These are phyloP conservation scores for Xylaria sp. DNA, from an alignment of 2,329 filamentous ascomycete genomes.

Conservation along the genomic window DNA sequence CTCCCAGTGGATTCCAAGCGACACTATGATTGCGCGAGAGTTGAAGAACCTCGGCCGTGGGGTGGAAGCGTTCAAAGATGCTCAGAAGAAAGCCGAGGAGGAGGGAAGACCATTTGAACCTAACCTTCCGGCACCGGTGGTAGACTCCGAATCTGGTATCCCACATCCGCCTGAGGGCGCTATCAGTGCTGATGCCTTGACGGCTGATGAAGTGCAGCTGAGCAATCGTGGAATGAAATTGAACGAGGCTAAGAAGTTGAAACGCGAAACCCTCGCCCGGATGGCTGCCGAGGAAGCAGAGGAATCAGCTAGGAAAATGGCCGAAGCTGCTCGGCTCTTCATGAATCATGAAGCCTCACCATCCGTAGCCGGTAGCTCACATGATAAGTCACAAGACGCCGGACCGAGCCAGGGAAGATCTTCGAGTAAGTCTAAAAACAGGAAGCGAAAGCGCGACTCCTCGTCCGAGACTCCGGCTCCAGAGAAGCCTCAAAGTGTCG, in stretches of 20 bases:
- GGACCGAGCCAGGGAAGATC: constrained; percentile 47
- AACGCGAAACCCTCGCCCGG: constrained; percentile 72
- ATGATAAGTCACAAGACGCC: constrained; percentile 49
- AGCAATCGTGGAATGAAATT: constrained; percentile 81
- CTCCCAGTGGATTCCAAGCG: constrained; percentile 83
- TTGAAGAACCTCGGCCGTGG: constrained; percentile 77
- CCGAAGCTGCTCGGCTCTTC: constrained; percentile 60
- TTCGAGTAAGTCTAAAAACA: constrained; percentile 46
- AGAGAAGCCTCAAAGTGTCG: constrained; percentile 47
- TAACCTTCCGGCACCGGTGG: constrained; percentile 54
- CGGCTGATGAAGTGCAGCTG: constrained; percentile 70
- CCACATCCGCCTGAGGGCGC: constrained; percentile 69
- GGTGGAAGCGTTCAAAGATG: constrained; percentile 69
- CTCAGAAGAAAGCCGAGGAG: constrained; percentile 73
- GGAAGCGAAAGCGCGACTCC: constrained; percentile 61
- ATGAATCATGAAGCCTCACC: constrained; percentile 52
- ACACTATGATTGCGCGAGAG: constrained; percentile 86
- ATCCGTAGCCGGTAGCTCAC: constrained; percentile 46
- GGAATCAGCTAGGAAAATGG: constrained; percentile 65
- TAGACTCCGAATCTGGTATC: constrained; percentile 63
- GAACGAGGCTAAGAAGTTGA: constrained; percentile 81
- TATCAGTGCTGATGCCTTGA: constrained; percentile 67
- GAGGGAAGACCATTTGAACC: constrained; percentile 71
- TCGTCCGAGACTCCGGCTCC: constrained; percentile 48
- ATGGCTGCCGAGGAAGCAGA: constrained; percentile 72